phyloP scores from a whole-genome alignment of 1,139 yeast species.

The Zygoascus sp. region DNA sequence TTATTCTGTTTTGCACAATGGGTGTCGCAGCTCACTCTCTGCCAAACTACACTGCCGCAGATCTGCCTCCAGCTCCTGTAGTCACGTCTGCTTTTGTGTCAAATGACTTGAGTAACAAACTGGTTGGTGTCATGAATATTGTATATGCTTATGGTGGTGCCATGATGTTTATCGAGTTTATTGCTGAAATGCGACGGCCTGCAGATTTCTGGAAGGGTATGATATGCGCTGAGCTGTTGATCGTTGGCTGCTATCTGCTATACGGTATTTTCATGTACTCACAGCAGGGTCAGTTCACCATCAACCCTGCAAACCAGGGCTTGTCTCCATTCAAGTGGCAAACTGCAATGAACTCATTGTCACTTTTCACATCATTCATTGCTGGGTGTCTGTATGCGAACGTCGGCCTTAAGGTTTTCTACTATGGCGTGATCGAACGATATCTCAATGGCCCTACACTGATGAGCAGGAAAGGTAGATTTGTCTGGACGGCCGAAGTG shows the following conservation, averaged over 20 bases:
- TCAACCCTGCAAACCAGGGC: constrained; percentile 45
- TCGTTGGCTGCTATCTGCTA: constrained; percentile 38
- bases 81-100: constrained; percentile 25
- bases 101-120: constrained; percentile 31
- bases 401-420: constrained; percentile 42
- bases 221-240: constrained; percentile 40
- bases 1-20: constrained; percentile 41
- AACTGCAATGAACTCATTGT: constrained; percentile 40
- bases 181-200: constrained; percentile 45
- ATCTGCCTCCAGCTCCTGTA: constrained; percentile 26
- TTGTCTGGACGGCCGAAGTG: constrained; percentile 38
- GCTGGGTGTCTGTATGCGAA: constrained; percentile 46
- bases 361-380: constrained; percentile 39
- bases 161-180: constrained; percentile 42
- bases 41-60: constrained; percentile 38
- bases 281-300: constrained; percentile 42
- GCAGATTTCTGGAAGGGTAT: constrained; percentile 46
- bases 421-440: constrained; percentile 37
- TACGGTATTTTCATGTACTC: constrained; percentile 42
- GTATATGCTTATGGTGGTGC: constrained; percentile 49
- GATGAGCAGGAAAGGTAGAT: constrained; percentile 32
- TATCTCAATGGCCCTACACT: constrained; percentile 37
- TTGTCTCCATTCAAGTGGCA: constrained; percentile 37
- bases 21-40: constrained; percentile 35
- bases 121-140: constrained; percentile 42